Percentiles rank a stretch among this genome's conserved stretches.
phyloP scores from a whole-genome alignment of 2,329 filamentous ascomycete species.

The Alternaria sp. region DNA sequence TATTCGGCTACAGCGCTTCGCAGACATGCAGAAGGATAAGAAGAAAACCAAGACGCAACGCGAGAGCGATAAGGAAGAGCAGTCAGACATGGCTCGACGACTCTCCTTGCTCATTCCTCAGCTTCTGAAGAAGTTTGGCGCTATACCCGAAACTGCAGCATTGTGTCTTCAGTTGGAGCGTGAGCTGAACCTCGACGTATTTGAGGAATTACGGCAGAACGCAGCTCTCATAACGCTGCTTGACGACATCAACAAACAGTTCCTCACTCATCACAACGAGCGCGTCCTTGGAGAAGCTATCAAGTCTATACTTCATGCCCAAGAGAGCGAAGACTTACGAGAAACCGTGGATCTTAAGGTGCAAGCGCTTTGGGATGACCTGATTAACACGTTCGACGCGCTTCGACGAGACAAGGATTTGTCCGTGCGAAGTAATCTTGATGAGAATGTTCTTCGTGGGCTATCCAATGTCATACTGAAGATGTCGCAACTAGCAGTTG shows the following conservation, averaged over 20 bases:
- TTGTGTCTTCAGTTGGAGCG: slow-evolving; percentile 86
- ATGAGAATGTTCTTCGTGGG: slow-evolving; percentile 68
- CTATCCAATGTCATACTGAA: slow-evolving; percentile 78
- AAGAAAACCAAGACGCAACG: slow-evolving; percentile 62
- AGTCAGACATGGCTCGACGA: slow-evolving; percentile 79
- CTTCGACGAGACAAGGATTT: slow-evolving; percentile 74
- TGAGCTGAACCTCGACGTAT: slow-evolving; percentile 83
- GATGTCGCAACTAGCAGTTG: slow-evolving; percentile 78
- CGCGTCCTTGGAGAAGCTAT: slow-evolving; percentile 84
- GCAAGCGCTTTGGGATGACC: slow-evolving; percentile 83
- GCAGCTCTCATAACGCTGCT: slow-evolving; percentile 80
- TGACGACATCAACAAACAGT: slow-evolving; percentile 92
- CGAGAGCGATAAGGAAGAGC: slow-evolving; percentile 71
- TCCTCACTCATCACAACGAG: slow-evolving; percentile 88
- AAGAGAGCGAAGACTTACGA: slow-evolving; percentile 84
- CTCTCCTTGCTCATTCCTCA: slow-evolving; percentile 81
- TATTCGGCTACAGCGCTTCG: slow-evolving; percentile 69
- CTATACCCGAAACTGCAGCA: slow-evolving; percentile 84
- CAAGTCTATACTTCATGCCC: slow-evolving; percentile 81
- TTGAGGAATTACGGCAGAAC: slow-evolving; percentile 87
- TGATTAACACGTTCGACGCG: slow-evolving; percentile 73
- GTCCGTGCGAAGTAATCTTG: slow-evolving; percentile 72
- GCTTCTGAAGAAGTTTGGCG: slow-evolving; percentile 90
- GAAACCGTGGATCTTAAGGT: slow-evolving; percentile 84
- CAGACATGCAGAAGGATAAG: slow-evolving; percentile 66